Percentiles rank a stretch among this genome's conserved stretches.
phyloP scores from a whole-genome alignment of 75 land plant species.

The Isoetes taiwanensis region DNA sequence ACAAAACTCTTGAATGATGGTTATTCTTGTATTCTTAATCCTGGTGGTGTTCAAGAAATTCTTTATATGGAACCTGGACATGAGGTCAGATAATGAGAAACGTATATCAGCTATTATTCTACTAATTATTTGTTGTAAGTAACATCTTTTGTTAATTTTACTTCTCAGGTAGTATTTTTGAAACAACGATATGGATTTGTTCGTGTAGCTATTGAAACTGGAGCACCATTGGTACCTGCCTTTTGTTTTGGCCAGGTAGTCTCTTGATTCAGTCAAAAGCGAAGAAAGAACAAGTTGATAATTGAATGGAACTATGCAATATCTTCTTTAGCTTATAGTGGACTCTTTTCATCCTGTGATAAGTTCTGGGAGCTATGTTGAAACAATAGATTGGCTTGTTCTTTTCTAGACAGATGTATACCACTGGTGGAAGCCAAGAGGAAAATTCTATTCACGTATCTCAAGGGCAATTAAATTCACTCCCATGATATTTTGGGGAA shows the following conservation, averaged over 20 bases:
- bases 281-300: too few relatives aligned
- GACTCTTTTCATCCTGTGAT: too few relatives aligned
- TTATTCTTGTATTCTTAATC: not conserved
- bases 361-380: not conserved
- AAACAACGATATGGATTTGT: slow-evolving; percentile 7
- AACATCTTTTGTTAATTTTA: not conserved
- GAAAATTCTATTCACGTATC: not conserved
- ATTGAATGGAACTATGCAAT: too few relatives aligned
- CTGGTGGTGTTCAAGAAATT: slow-evolving; percentile 5
- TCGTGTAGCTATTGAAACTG: slow-evolving; percentile 4
- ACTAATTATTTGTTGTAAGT: not conserved
- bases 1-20: not conserved
- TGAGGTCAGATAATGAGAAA: not conserved
- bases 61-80: slow-evolving; percentile 4
- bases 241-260: slow-evolving; percentile 5
- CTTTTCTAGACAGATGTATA: slow-evolving; percentile 1
- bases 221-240: not conserved
- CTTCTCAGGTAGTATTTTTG: not conserved
- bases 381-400: not conserved
- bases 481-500: slow-evolving; percentile 1
- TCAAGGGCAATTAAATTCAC: not conserved
- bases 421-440: slow-evolving; percentile 3
- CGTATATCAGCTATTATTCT: not conserved
- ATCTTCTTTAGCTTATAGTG: too few relatives aligned
- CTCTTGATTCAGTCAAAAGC: too few relatives aligned